These are phyloP conservation scores for Canavalia ensiformis DNA, from an alignment of 306 rosid species.

Conservation along the genomic window DNA sequence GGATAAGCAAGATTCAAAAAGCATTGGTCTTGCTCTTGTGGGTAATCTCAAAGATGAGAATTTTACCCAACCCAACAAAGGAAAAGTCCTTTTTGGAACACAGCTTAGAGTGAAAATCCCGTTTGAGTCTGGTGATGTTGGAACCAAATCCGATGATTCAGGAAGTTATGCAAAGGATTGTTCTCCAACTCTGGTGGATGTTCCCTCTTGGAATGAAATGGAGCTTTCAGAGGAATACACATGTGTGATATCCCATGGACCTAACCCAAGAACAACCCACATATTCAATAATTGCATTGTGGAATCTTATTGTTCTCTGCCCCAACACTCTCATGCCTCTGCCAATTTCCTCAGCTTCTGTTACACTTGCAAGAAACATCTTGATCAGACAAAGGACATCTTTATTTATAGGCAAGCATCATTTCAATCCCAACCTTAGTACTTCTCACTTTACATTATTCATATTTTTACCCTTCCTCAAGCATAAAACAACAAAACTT, in stretches of 20 bases:
- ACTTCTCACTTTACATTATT: slow-evolving; percentile 13
- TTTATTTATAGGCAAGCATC: slow-evolving; percentile 76
- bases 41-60: slow-evolving; percentile 58
- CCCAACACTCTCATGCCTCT: slow-evolving; percentile 47
- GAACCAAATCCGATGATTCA: slow-evolving; percentile 44
- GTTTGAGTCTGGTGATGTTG: slow-evolving; percentile 54
- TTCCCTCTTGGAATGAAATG: slow-evolving; percentile 70
- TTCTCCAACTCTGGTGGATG: background rate
- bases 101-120: slow-evolving; percentile 79
- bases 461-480: background rate
- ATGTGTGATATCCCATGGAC: slow-evolving; percentile 81
- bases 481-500: slow-evolving; percentile 11
- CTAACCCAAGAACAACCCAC: slow-evolving; percentile 83
- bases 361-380: slow-evolving; percentile 85
- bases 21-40: slow-evolving; percentile 76
- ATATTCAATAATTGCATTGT: slow-evolving; percentile 81
- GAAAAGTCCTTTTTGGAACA: slow-evolving; percentile 64
- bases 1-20: slow-evolving; percentile 57
- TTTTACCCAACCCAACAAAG: slow-evolving; percentile 46
- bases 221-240: slow-evolving; percentile 92
- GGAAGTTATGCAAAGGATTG: slow-evolving; percentile 44
- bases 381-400: slow-evolving; percentile 78
- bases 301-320: slow-evolving; percentile 53
- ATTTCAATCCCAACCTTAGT: slow-evolving; percentile 6
- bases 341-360: slow-evolving; percentile 81